A percentile compares a stretch with the other conserved stretches of the same genome.
phyloP scores from a whole-genome alignment of 1,139 yeast species.

The Trichomonascaceae sp. region DNA sequence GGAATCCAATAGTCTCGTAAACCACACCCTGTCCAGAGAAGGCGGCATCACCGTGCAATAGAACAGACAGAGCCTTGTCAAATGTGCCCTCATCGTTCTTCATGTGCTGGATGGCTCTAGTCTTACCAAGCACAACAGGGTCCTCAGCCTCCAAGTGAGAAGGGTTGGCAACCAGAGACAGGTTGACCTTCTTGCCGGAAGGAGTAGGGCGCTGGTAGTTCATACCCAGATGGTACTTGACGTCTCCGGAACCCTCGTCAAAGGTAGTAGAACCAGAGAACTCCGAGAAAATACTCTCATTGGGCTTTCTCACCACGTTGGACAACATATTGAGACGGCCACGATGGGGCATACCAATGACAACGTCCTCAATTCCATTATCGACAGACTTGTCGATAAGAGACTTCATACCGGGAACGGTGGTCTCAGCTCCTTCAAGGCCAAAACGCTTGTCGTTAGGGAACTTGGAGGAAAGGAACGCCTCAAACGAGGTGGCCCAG shows the following conservation, averaged over 20 bases:
- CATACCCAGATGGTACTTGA: constrained; percentile 98
- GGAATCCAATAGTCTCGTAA: constrained; percentile 94
- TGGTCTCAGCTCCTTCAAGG: constrained; percentile 94
- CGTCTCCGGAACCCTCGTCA: constrained; percentile 91
- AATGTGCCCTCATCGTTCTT: constrained; percentile 73
- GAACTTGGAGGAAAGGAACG: constrained; percentile 84
- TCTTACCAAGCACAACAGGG: constrained; percentile 96
- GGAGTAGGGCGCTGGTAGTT: constrained; percentile 98
- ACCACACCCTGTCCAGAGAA: constrained; percentile 99
- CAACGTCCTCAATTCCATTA: constrained; percentile 86
- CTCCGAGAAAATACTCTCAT: constrained; percentile 93
- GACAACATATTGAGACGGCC: constrained; percentile 97
- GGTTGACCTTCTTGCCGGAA: constrained; percentile 90
- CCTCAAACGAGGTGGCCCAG: constrained; percentile 93
- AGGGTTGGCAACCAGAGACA: constrained; percentile 95
- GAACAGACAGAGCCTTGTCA: constrained; percentile 80
- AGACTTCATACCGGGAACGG: constrained; percentile 94
- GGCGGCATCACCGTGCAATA: constrained; percentile 98
- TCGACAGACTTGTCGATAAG: constrained; percentile 90
- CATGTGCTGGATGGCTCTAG: constrained; percentile 90
- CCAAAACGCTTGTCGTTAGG: constrained; percentile 99
- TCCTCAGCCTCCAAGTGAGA: constrained; percentile 98
- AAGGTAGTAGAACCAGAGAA: constrained; percentile 82
- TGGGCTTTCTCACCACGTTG: constrained; percentile 96
- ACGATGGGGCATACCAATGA: constrained; percentile 99